Percentiles rank a stretch among this genome's conserved stretches.
Conservation (phyloP, 2,329 filamentous ascomycete species). For the Penicillium thymicola region DNA sequence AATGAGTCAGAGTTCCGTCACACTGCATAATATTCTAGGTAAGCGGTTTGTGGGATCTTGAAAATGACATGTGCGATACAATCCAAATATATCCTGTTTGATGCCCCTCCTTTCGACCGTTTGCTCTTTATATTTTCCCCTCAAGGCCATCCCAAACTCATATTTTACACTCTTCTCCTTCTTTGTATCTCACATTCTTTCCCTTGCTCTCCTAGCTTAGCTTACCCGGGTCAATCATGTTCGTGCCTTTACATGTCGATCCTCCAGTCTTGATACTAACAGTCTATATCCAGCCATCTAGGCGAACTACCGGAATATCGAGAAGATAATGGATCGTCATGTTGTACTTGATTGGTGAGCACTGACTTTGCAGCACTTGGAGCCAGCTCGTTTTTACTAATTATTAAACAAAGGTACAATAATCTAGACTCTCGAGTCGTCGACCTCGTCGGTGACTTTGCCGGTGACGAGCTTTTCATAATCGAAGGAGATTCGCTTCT, state of each 20-base stretch:
- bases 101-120: not conserved
- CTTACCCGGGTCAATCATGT: not conserved
- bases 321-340: not conserved
- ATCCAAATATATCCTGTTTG: not conserved
- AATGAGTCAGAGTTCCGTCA: not conserved
- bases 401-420: not conserved
- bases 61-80: not conserved
- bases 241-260: too few relatives aligned
- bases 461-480: conserved; percentile 68
- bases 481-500: conserved; percentile 73
- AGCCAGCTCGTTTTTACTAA: not conserved
- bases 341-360: not conserved
- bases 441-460: conserved; percentile 72
- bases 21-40: not conserved
- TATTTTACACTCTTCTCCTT: not conserved
- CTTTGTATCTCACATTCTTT: not conserved
- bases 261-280: not conserved
- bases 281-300: not conserved
- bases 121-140: not conserved
- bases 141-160: not conserved
- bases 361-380: not conserved
- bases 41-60: not conserved
- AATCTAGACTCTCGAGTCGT: conserved; percentile 47
- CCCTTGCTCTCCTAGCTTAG: not conserved
- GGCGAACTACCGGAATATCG: not conserved